Evolutionary conservation across 2,329 filamentous ascomycete species (phyloP).

Genomic region (Biscogniauxia mediterranea): DNA sequence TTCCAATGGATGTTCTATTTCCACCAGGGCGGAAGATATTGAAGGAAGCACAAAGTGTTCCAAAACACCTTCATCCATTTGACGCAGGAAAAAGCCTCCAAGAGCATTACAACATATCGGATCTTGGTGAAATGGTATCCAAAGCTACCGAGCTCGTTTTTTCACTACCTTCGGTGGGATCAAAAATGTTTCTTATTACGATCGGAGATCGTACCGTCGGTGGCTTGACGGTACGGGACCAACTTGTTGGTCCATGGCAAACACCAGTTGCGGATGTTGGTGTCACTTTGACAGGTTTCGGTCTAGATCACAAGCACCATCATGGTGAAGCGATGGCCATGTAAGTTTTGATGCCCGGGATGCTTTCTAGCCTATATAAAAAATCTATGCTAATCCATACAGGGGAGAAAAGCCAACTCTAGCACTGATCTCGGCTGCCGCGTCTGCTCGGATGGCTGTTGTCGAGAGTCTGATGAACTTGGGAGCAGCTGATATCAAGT

Average conservation of each 20-base stretch:
- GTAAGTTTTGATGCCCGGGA: slow-evolving; percentile 31
- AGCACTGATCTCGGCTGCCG: slow-evolving; percentile 83
- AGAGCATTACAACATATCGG: slow-evolving; percentile 68
- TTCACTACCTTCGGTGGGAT: slow-evolving; percentile 85
- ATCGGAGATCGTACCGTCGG: slow-evolving; percentile 93
- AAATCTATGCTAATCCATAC: not conserved
- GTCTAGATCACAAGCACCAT: slow-evolving; percentile 61
- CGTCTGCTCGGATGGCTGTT: slow-evolving; percentile 94
- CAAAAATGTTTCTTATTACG: slow-evolving; percentile 95
- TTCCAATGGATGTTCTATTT: slow-evolving; percentile 32
- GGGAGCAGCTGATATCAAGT: slow-evolving; percentile 62
- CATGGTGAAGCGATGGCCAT: slow-evolving; percentile 94
- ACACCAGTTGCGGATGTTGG: slow-evolving; percentile 91
- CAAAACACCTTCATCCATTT: slow-evolving; percentile 46
- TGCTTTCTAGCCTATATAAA: not conserved
- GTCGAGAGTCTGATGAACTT: slow-evolving; percentile 92
- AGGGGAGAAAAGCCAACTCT: slow-evolving; percentile 45
- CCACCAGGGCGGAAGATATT: slow-evolving; percentile 25
- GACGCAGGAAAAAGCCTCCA: slow-evolving; percentile 66
- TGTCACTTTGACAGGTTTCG: slow-evolving; percentile 82
- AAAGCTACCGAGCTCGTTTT: slow-evolving; percentile 81
- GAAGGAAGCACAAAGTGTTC: slow-evolving; percentile 6
- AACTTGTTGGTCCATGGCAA: slow-evolving; percentile 97
- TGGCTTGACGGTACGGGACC: slow-evolving; percentile 82
- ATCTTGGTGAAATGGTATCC: slow-evolving; percentile 50